Base-by-base conservation (phyloP, 2,329 filamentous ascomycete genomes). In the Ustilaginoidea virens region DNA sequence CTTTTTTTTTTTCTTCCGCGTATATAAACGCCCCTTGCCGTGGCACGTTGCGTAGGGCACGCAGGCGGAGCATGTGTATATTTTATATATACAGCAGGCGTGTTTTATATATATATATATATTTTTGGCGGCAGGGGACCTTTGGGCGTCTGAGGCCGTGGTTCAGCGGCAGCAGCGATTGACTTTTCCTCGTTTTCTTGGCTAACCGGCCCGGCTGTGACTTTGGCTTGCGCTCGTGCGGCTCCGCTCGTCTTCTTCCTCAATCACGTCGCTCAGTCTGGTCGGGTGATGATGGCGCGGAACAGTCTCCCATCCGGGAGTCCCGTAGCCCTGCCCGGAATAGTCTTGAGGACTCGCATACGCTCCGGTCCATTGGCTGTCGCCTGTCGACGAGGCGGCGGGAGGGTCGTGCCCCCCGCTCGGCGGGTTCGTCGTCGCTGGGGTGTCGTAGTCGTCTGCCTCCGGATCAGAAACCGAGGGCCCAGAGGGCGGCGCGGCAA, bases 221-320 rank as follows among this genome's bases (percentile, higher is more conserved):
- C 74, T 77, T 36, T 73, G 67, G 47, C 74, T 77, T 8, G 73
- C 74, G 40, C 78, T 80, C 10, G 78, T 81, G 14, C 79, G 69
- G 47, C 79, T 81, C 28, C 74, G 65, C 53, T 92, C 82, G 40
- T 90, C 81, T 38, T 92, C 78, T 46, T 83, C 83, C 46, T 85
- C 79, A 17, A 90, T 66, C 17, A 93, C 85, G 53, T 92, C 85
- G 49, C 83, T 92, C 37, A 93, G 60, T 32, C 86, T 63, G 7
- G 85, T 92, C 0, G 85, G 85, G 53, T 93, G 83, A 40, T 90
- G 81, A 51, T 92, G 85, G 32, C 74, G 68, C 15, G 77, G 75
- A 37, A 82, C 60, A n/a, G 59, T 57, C 37, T 90, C 80, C 81
- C 82, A 92, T 11, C 70, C 75, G 3, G 73, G 65, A 2, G 69